Evolutionary conservation across 768 basidiomycete genomes (phyloP), one percentile per base, ranked within the genome.

Genomic region (Auriculariales sp.): DNA sequence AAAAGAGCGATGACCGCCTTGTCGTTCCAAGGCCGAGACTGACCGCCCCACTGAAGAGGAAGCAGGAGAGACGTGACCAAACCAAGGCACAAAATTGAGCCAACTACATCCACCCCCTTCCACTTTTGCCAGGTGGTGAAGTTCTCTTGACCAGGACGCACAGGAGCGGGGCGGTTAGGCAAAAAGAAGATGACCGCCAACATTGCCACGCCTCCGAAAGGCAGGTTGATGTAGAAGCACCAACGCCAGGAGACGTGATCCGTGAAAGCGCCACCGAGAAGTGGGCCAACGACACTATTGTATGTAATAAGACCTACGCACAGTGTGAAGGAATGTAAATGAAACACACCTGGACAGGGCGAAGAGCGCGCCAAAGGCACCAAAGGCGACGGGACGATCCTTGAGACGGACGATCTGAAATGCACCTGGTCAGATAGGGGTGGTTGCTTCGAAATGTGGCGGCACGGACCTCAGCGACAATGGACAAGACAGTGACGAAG

Each of bases 1-100:
- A 42, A 57, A 2, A 59, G 52, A 30, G 54, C 53, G 12, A 65
- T 60, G 52, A 71, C 69, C 5, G 60, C 58, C 3, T 60, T 60
- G 53, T 67, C 62, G 42, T 55, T 58, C 74, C 74, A 76, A 2
- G 69, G 60, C 50, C 69, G 68, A 4, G 59, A 58, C 53, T 68
- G 66, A 1, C 73, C 72, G n/a, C 71, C 73, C 69, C 70, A 72
- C 52, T 71, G 67, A 3, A 75, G 56, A 2, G 72, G 66, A 3
- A 74, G 61, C 28, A 72, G 59, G 12, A 73, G 58, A 47, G 61
- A 63, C 5, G 66, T 66, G 46, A 71, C 57, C 27, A 62, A 53
- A 3, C 55, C 60, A 45, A 72, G 57, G 48, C 67, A 61, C 22
- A 73, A 59, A 15, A 58, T 55, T 0, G 66, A 62, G 12, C 71